These are phyloP conservation scores for Phytophthora palmivora DNA, from an alignment of 352 stramenopile genomes.

Conservation along the genomic window DNA sequence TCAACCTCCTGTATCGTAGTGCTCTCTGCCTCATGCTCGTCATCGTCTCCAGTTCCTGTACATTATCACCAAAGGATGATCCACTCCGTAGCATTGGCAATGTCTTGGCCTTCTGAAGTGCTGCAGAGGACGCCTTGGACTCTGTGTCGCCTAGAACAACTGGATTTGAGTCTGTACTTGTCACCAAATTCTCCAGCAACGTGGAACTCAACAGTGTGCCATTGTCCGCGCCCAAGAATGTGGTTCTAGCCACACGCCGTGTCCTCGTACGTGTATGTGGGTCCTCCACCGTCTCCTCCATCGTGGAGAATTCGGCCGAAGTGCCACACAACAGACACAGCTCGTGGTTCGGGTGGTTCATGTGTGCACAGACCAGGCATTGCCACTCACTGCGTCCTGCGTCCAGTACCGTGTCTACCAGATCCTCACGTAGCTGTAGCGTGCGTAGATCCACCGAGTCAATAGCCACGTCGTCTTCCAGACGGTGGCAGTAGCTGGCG, in stretches of 20 bases:
- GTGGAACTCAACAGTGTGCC: slow-evolving; percentile 39
- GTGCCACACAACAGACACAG: slow-evolving; percentile 71
- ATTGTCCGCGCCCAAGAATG: slow-evolving; percentile 38
- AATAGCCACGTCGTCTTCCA: slow-evolving; percentile 53
- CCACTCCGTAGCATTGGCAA: slow-evolving; percentile 33
- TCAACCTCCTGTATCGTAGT: slow-evolving; percentile 64
- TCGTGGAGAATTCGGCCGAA: slow-evolving; percentile 58
- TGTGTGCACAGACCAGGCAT: slow-evolving; percentile 75
- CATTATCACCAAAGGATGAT: slow-evolving; percentile 27
- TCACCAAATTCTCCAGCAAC: slow-evolving; percentile 33
- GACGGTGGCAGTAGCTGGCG: slow-evolving; percentile 41
- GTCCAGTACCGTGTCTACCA: slow-evolving; percentile 72
- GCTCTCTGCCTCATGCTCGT: slow-evolving; percentile 60
- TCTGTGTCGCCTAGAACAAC: slow-evolving; percentile 10
- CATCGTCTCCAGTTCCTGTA: slow-evolving; percentile 38
- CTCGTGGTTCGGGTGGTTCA: slow-evolving; percentile 76
- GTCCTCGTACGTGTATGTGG: slow-evolving; percentile 15
- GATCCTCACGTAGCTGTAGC: slow-evolving; percentile 66
- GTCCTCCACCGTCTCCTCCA: slow-evolving; percentile 47
- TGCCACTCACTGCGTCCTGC: slow-evolving; percentile 72
- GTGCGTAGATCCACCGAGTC: slow-evolving; percentile 60
- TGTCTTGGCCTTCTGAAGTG: slow-evolving; percentile 41
- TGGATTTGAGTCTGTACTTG: slow-evolving; percentile 14
- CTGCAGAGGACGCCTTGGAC: slow-evolving; percentile 13
- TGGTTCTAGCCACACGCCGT: slow-evolving; percentile 33